Evolutionary conservation across 352 stramenopile genomes (phyloP).

Genomic region (Phytophthora pini): DNA sequence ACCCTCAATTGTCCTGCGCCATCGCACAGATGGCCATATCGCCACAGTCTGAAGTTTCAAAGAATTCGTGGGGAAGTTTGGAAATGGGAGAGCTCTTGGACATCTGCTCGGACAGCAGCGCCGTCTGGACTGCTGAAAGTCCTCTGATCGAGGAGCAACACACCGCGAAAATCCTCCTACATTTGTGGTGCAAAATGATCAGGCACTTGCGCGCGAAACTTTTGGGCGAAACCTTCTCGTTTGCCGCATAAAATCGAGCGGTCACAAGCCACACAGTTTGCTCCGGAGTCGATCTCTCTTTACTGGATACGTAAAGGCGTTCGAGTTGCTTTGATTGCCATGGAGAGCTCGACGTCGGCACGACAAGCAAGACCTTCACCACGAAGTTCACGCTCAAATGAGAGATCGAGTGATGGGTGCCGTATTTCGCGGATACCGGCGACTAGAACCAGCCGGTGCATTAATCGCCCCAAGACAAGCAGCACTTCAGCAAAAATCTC

Average conservation of each 20-base stretch:
- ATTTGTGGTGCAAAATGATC: neutral
- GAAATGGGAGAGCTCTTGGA: constrained; percentile 21
- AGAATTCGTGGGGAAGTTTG: constrained; percentile 26
- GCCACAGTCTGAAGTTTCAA: constrained; percentile 24
- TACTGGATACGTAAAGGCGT: constrained; percentile 31
- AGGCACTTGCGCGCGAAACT: constrained; percentile 9
- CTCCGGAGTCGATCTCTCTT: constrained; percentile 15
- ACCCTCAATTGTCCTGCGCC: neutral
- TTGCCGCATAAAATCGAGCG: constrained; percentile 7
- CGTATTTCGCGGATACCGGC: constrained; percentile 11
- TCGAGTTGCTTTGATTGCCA: constrained; percentile 24
- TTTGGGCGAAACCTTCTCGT: constrained; percentile 19
- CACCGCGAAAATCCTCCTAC: constrained; percentile 16
- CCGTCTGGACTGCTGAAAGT: constrained; percentile 12
- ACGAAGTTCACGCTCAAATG: no score
- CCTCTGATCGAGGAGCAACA: constrained; percentile 1
- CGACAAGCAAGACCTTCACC: constrained; percentile 5
- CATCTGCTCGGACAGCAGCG: constrained; percentile 26
- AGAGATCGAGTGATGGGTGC: neutral
- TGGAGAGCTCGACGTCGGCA: constrained; percentile 27
- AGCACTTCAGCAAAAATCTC: no score
- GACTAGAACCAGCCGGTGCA: constrained; percentile 12
- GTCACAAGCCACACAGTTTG: neutral
- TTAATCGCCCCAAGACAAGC: constrained; percentile 16
- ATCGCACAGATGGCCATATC: constrained; percentile 28